Evolutionary conservation across 2,329 filamentous ascomycete species (phyloP).

Genomic region (Diplodia mutila): DNA sequence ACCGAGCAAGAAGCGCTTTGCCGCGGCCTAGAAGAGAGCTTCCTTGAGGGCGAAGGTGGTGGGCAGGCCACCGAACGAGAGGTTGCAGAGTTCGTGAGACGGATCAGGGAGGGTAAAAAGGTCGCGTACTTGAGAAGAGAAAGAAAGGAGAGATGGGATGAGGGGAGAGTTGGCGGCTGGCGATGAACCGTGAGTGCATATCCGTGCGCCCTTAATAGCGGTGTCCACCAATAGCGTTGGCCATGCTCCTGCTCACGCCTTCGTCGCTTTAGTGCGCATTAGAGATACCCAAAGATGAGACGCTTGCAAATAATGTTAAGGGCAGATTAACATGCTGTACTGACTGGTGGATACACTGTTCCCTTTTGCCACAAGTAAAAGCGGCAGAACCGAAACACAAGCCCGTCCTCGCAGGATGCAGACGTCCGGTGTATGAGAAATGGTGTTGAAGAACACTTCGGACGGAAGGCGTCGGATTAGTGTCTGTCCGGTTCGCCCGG

Average conservation of each 20-base stretch:
- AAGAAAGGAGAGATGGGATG: conserved; percentile 91
- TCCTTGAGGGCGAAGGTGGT: conserved; percentile 66
- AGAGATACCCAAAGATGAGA: conserved; percentile 15
- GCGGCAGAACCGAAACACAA: conserved; percentile 3
- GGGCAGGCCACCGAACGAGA: conserved; percentile 74
- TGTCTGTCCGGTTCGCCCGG: background rate
- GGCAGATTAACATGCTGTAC: background rate
- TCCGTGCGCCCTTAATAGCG: background rate
- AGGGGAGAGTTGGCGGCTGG: conserved; percentile 94
- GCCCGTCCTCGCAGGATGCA: background rate
- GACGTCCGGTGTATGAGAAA: background rate
- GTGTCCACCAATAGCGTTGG: background rate
- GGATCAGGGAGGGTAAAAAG: conserved; percentile 79
- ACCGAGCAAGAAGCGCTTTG: conserved; percentile 83
- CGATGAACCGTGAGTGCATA: conserved; percentile 47
- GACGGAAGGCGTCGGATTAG: conserved; percentile 12
- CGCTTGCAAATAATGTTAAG: background rate
- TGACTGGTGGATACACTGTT: background rate
- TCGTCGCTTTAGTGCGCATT: background rate
- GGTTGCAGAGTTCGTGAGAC: conserved; percentile 79
- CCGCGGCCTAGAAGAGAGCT: conserved; percentile 86
- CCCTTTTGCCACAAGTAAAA: background rate
- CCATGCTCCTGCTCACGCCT: background rate
- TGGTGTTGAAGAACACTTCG: conserved; percentile 10
- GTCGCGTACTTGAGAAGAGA: conserved; percentile 80